Percentiles rank a stretch among this genome's conserved stretches.
phyloP scores from a whole-genome alignment of 2,329 filamentous ascomycete genomes.

The Fusarium sp. region DNA sequence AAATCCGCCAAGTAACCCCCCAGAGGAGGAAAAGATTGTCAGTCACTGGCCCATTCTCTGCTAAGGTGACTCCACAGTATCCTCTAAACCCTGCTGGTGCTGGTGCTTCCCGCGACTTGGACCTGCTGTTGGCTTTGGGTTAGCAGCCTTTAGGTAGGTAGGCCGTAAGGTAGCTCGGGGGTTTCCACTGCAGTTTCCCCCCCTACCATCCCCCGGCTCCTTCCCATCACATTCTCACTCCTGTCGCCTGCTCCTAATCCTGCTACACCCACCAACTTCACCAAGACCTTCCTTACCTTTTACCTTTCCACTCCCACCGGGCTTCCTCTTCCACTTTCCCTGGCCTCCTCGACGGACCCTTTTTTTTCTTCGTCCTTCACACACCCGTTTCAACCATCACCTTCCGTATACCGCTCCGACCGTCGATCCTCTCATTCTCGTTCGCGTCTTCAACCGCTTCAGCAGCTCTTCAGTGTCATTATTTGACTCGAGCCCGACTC shows the following conservation, averaged over 20 bases:
- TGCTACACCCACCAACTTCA: slow-evolving; percentile 20
- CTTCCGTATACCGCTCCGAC: slow-evolving; percentile 39
- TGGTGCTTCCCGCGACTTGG: slow-evolving; percentile 36
- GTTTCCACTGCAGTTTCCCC: slow-evolving; percentile 47
- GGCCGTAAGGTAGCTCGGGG: slow-evolving; percentile 19
- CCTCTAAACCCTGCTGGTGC: slow-evolving; percentile 35
- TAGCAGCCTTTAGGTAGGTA: slow-evolving; percentile 12
- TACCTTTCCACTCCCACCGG: slow-evolving; percentile 11
- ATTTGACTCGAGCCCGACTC: slow-evolving; percentile 44
- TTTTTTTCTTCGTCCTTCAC: slow-evolving; percentile 45
- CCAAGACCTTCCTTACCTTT: slow-evolving; percentile 39
- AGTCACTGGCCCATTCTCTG: slow-evolving; percentile 23
- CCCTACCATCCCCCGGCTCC: slow-evolving; percentile 42
- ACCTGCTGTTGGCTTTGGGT: slow-evolving; percentile 38
- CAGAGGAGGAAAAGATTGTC: slow-evolving; percentile 6
- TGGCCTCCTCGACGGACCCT: slow-evolving; percentile 45
- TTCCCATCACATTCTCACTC: slow-evolving; percentile 35
- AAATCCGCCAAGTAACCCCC: slow-evolving; percentile 28
- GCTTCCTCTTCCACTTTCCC: slow-evolving; percentile 40
- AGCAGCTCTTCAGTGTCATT: slow-evolving; percentile 38
- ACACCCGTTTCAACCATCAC: slow-evolving; percentile 43
- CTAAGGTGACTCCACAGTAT: slow-evolving; percentile 23
- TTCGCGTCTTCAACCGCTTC: slow-evolving; percentile 36
- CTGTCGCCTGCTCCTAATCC: slow-evolving; percentile 33
- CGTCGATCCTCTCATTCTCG: slow-evolving; percentile 42